Evolutionary conservation across 2,329 filamentous ascomycete genomes (phyloP).

Genomic region (Fusarium vanettenii): DNA sequence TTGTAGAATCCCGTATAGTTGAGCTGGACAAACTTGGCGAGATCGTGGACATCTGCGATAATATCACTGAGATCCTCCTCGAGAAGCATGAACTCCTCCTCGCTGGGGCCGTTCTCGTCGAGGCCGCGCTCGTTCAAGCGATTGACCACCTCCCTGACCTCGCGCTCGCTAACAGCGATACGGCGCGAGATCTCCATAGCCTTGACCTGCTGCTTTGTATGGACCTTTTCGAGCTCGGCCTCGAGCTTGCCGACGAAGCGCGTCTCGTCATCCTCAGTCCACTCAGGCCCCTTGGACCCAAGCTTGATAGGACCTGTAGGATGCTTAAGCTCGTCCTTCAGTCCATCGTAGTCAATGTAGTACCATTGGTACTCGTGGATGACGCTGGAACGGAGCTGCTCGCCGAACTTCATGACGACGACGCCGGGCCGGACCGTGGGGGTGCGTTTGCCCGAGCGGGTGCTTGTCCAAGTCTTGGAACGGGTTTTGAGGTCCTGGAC

Average conservation of each 20-base stretch:
- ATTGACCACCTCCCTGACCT: slow-evolving; percentile 88
- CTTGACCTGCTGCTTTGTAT: slow-evolving; percentile 97
- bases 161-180: slow-evolving; percentile 87
- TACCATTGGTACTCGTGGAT: slow-evolving; percentile 98
- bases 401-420: slow-evolving; percentile 86
- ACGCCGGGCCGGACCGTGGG: slow-evolving; percentile 60
- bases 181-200: slow-evolving; percentile 93
- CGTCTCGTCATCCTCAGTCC: slow-evolving; percentile 93
- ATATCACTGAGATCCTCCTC: slow-evolving; percentile 97
- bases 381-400: slow-evolving; percentile 94
- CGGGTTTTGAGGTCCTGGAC: slow-evolving; percentile 61
- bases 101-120: slow-evolving; percentile 72
- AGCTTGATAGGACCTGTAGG: slow-evolving; percentile 65
- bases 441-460: slow-evolving; percentile 38
- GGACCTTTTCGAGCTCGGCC: slow-evolving; percentile 95
- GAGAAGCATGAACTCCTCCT: slow-evolving; percentile 93
- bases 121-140: slow-evolving; percentile 74
- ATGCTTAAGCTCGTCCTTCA: slow-evolving; percentile 88
- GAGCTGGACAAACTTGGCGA: slow-evolving; percentile 97
- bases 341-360: slow-evolving; percentile 96
- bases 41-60: slow-evolving; percentile 97
- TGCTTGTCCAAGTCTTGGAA: slow-evolving; percentile 55
- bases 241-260: slow-evolving; percentile 89
- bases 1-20: slow-evolving; percentile 99
- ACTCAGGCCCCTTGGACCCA: slow-evolving; percentile 66